phyloP scores from a whole-genome alignment of 352 stramenopile species.

The Globisporangium rhizosaccharum region DNA sequence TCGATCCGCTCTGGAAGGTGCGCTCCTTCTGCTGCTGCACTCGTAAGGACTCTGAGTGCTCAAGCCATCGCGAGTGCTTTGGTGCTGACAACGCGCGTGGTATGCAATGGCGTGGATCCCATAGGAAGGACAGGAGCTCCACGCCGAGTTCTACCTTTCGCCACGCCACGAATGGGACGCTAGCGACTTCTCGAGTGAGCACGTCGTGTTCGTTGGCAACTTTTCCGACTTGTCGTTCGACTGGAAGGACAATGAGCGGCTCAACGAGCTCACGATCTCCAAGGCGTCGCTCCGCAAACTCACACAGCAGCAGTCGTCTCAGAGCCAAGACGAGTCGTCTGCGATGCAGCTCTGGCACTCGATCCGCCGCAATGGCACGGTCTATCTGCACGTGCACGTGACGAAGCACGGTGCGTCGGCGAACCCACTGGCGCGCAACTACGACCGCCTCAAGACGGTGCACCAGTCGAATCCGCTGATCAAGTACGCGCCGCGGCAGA shows the following conservation, averaged over 20 bases:
- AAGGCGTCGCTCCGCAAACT: conserved; percentile 14
- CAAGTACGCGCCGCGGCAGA: conserved; percentile 44
- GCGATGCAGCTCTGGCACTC: conserved; percentile 27
- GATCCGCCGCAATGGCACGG: conserved; percentile 43
- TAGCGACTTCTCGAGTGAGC: conserved; percentile 31
- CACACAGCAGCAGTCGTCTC: conserved; percentile 2
- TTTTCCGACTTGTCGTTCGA: conserved; percentile 62
- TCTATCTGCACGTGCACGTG: conserved; percentile 73
- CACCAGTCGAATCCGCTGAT: conserved; percentile 62
- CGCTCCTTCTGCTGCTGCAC: not conserved
- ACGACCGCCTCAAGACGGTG: conserved; percentile 52
- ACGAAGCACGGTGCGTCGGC: conserved; percentile 45
- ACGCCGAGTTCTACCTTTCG: conserved; percentile 61
- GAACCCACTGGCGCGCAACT: conserved; percentile 32
- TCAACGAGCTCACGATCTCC: conserved; percentile 51
- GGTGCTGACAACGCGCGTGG: not conserved
- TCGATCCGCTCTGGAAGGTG: conserved; percentile 63
- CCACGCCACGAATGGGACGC: conserved; percentile 34
- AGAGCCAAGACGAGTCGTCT: not conserved
- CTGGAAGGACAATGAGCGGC: conserved; percentile 57
- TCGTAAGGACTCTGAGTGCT: too few species aligned
- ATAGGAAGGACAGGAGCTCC: conserved; percentile 43
- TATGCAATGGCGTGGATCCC: too few species aligned
- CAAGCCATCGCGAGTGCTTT: not conserved
- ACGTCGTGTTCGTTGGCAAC: conserved; percentile 35